Conservation (phyloP, 306 rosid species). For the Sicyos edulis region DNA sequence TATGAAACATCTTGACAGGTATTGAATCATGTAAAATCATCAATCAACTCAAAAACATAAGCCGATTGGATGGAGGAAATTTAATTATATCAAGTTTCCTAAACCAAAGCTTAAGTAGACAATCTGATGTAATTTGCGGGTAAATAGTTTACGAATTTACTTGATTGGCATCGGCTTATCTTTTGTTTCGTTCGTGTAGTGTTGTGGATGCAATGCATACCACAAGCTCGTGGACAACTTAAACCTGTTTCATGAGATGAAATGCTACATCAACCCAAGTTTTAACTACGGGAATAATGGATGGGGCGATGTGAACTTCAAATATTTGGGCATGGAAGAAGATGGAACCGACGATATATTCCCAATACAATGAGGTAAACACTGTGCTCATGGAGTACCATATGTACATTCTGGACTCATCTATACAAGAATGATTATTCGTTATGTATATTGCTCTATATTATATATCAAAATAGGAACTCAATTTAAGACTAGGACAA, state of each 20-base stretch:
- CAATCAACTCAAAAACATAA: too few relatives aligned
- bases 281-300: conserved; percentile 65
- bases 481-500: too few relatives aligned
- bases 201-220: conserved; percentile 86
- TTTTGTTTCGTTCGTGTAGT: conserved; percentile 37
- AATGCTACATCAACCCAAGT: conserved; percentile 71
- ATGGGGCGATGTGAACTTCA: conserved; percentile 61
- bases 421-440: conserved; percentile 27
- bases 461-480: conserved; percentile 7
- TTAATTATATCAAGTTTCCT: neutral
- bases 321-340: conserved; percentile 47
- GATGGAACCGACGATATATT: conserved; percentile 38
- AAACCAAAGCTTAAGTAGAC: neutral
- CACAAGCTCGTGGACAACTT: conserved; percentile 95
- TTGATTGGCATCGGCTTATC: neutral
- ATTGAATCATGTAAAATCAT: too few relatives aligned
- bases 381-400: conserved; percentile 17
- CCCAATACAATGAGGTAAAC: conserved; percentile 47
- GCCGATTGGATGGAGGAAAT: too few relatives aligned
- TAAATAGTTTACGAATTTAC: neutral
- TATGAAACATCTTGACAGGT: too few relatives aligned
- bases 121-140: neutral
- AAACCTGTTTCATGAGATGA: conserved; percentile 87
- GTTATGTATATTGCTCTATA: conserved; percentile 36
- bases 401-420: conserved; percentile 31